phyloP scores from a whole-genome alignment of 306 rosid species.

The Amphicarpaea edgeworthii region DNA sequence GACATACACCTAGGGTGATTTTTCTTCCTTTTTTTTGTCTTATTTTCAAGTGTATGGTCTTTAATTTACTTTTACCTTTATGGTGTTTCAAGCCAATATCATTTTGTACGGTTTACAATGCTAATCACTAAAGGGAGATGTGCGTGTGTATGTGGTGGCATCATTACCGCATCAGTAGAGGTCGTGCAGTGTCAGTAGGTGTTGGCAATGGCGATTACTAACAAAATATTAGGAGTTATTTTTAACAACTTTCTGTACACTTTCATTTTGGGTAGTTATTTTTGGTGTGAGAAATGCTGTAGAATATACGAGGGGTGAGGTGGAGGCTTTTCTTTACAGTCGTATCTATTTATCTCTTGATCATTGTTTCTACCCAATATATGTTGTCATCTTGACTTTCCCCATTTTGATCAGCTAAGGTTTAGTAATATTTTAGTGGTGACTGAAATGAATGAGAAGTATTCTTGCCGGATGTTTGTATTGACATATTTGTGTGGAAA shows the following conservation, averaged over 20 bases:
- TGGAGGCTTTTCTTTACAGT: constrained; percentile 52
- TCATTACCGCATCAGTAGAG: constrained; percentile 59
- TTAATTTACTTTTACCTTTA: constrained; percentile 46
- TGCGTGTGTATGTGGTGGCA: constrained; percentile 54
- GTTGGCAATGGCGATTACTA: constrained; percentile 60
- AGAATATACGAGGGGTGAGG: constrained; percentile 61
- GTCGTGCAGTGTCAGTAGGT: constrained; percentile 62
- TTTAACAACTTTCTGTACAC: constrained; percentile 43
- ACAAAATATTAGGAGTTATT: constrained; percentile 60
- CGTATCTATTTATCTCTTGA: constrained; percentile 52
- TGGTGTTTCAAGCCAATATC: constrained; percentile 54
- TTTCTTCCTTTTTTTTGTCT: constrained; percentile 36
- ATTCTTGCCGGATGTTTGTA: constrained; percentile 33
- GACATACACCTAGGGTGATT: constrained; percentile 49
- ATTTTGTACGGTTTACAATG: constrained; percentile 42
- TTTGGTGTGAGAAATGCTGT: constrained; percentile 59
- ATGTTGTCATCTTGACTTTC: constrained; percentile 51
- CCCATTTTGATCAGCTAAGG: constrained; percentile 49
- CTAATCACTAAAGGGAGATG: constrained; percentile 37
- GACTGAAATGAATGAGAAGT: constrained; percentile 61
- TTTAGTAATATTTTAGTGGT: constrained; percentile 61
- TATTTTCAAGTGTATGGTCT: constrained; percentile 34
- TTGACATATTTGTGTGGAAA: not conserved
- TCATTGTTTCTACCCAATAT: constrained; percentile 55
- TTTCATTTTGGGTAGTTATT: constrained; percentile 49